phyloP scores from a whole-genome alignment of 768 basidiomycete genomes.

The Pulveroboletus sp. region DNA sequence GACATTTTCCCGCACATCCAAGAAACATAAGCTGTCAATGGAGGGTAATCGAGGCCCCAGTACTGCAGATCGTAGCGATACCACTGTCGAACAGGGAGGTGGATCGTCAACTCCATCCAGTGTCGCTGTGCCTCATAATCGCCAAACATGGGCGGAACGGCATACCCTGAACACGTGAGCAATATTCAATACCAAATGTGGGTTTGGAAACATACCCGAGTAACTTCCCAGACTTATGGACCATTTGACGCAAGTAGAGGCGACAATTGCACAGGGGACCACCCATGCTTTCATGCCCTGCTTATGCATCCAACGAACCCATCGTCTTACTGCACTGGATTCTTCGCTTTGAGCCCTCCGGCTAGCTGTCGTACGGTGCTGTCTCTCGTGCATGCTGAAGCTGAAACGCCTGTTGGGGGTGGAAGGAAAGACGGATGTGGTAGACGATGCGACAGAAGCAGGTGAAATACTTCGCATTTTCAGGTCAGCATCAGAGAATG shows the following conservation, averaged over 20 bases:
- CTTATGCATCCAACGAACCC: conserved; percentile 81
- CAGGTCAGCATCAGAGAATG: conserved; percentile 41
- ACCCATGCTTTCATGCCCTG: conserved; percentile 58
- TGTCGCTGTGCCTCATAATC: conserved; percentile 94
- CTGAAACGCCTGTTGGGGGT: conserved; percentile 27
- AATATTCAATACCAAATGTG: not conserved
- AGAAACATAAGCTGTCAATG: conserved; percentile 85
- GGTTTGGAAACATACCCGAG: conserved; percentile 58
- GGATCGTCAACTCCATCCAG: conserved; percentile 90
- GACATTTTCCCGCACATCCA: conserved; percentile 80
- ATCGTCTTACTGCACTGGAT: conserved; percentile 50
- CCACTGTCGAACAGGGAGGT: conserved; percentile 76
- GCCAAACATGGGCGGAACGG: conserved; percentile 80
- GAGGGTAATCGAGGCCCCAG: conserved; percentile 96
- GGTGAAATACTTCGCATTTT: conserved; percentile 47
- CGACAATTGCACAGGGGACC: conserved; percentile 52
- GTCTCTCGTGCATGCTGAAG: conserved; percentile 40
- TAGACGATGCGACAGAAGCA: conserved; percentile 33
- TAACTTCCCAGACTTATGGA: conserved; percentile 74
- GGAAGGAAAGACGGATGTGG: conserved; percentile 23
- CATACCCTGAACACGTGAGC: conserved; percentile 44
- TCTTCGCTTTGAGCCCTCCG: conserved; percentile 13
- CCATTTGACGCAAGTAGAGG: conserved; percentile 61
- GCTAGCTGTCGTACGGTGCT: conserved; percentile 12
- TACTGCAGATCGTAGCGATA: conserved; percentile 86